These are phyloP conservation scores for Penicillium italicum DNA, from an alignment of 2,329 filamentous ascomycete genomes.

Conservation along the genomic window DNA sequence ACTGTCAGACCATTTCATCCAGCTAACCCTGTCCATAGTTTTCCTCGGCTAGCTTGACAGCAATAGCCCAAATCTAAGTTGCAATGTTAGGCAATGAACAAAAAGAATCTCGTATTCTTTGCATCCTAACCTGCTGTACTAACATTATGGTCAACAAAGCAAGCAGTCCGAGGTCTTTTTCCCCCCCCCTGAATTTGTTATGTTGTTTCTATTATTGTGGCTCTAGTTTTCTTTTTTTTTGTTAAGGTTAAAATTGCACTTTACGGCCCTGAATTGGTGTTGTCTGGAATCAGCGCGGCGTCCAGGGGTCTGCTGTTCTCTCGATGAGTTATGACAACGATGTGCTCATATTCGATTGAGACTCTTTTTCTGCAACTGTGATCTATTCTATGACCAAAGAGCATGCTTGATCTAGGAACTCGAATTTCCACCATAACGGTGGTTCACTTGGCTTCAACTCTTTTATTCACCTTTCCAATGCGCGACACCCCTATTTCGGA, in stretches of 20 bases:
- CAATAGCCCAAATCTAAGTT: not conserved
- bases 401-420: constrained; percentile 1
- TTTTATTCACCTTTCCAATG: not conserved
- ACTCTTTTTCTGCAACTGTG: not conserved
- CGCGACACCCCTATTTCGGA: not conserved
- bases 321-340: constrained; percentile 1
- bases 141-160: constrained; percentile 8
- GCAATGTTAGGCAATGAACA: not conserved
- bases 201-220: not conserved
- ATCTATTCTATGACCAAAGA: constrained; percentile 1
- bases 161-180: not conserved
- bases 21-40: constrained; percentile 6
- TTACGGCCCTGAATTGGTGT: not conserved
- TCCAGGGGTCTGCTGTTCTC: not conserved
- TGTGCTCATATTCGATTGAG: not conserved
- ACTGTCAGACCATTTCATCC: not conserved
- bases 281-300: not conserved
- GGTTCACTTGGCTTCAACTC: not conserved
- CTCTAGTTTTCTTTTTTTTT: not conserved
- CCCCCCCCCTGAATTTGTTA: not conserved
- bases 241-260: not conserved
- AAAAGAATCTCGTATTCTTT: not conserved
- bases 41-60: constrained; percentile 12
- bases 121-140: not conserved
- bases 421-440: not conserved